Evolutionary conservation across 2,329 filamentous ascomycete species (phyloP).

Genomic region (Arthrobotrys entomopaga): DNA sequence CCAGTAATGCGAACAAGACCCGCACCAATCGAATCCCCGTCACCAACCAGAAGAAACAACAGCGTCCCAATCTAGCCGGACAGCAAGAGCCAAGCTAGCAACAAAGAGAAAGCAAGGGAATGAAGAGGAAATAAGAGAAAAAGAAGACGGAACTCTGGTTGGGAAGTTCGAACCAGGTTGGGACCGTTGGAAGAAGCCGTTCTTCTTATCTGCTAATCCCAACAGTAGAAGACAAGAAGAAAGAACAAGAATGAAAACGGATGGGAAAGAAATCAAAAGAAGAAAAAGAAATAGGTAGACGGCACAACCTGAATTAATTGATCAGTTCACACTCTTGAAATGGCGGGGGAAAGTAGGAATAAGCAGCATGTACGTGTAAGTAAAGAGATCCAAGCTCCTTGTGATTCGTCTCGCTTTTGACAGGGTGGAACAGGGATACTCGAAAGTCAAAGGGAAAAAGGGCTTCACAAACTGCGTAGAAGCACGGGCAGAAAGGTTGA

Average conservation of each 20-base stretch:
- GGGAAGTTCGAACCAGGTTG: conserved; percentile 21
- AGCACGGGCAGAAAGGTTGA: conserved; percentile 30
- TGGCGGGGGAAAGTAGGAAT: conserved; percentile 49
- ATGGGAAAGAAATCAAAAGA: conserved; percentile 6
- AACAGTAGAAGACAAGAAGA: conserved; percentile 2
- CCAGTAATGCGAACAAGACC: conserved; percentile 2
- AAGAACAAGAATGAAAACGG: neutral
- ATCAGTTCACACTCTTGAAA: conserved; percentile 26
- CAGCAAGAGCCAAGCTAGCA: neutral
- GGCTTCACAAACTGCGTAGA: conserved; percentile 26
- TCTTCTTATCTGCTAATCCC: conserved; percentile 44
- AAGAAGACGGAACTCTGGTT: conserved; percentile 16
- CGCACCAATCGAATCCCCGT: neutral
- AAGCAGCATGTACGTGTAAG: conserved; percentile 7
- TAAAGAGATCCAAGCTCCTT: conserved; percentile 47
- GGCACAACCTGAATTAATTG: conserved; percentile 35
- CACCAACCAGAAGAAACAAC: too few species aligned
- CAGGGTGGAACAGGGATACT: too few species aligned
- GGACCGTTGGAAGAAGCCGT: conserved; percentile 16
- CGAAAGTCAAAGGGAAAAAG: neutral
- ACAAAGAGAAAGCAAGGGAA: conserved; percentile 28
- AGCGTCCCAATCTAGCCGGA: too few species aligned
- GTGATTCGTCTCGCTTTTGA: conserved; percentile 8
- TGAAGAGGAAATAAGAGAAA: conserved; percentile 9
- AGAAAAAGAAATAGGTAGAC: neutral